These are phyloP conservation scores for Cryphonectria nitschkei DNA, from an alignment of 2,329 filamentous ascomycete genomes.

Conservation along the genomic window DNA sequence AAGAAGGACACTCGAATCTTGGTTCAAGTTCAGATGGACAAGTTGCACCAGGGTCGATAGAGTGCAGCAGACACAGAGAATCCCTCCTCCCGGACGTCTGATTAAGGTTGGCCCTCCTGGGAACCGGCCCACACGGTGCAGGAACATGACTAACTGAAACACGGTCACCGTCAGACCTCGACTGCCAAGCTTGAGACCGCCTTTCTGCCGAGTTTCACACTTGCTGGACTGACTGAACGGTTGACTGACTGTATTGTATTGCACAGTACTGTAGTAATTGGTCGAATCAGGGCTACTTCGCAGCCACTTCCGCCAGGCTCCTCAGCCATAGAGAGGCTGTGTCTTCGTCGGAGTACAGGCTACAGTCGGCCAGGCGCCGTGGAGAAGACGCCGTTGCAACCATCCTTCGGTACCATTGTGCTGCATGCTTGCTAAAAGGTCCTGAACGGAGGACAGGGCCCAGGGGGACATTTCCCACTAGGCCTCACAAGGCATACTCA, in stretches of 20 bases:
- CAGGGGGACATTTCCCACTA: background rate
- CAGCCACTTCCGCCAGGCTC: constrained; percentile 19
- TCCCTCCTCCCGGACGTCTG: constrained; percentile 12
- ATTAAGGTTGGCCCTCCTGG: constrained; percentile 7
- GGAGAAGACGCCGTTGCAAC: background rate
- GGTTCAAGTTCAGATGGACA: background rate
- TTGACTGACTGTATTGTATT: background rate
- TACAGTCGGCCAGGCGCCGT: background rate
- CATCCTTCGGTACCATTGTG: background rate
- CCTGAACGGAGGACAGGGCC: background rate
- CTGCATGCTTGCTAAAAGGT: background rate
- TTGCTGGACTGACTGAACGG: background rate
- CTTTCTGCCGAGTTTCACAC: constrained; percentile 15
- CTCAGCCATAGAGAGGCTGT: background rate
- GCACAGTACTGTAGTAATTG: background rate
- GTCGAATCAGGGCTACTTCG: background rate
- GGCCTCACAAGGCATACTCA: background rate
- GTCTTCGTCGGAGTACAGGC: background rate
- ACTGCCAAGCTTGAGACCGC: constrained; percentile 17
- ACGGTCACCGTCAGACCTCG: constrained; percentile 16
- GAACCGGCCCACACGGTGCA: constrained; percentile 1
- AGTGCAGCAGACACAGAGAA: background rate
- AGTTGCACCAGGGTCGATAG: background rate
- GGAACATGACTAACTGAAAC: constrained; percentile 18
- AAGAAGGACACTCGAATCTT: background rate